Evolutionary conservation across 2,329 filamentous ascomycete genomes (phyloP).

Genomic region (Colletotrichum melonis): DNA sequence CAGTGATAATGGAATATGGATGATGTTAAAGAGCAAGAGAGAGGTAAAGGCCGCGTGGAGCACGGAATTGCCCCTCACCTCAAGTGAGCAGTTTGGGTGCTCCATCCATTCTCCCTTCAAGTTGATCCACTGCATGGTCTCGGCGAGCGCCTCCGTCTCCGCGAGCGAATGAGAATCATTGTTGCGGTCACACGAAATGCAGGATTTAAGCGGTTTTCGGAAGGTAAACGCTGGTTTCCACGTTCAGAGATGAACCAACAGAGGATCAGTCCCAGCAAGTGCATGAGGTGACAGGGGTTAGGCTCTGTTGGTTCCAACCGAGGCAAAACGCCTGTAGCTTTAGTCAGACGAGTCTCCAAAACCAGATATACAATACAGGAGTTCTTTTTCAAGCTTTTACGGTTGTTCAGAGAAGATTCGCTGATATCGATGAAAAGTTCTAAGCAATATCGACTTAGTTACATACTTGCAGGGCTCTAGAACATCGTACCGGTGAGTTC

Average conservation of each 20-base stretch:
- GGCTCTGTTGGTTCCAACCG: neutral
- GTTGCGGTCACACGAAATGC: neutral
- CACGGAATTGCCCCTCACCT: neutral
- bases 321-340: neutral
- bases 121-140: neutral
- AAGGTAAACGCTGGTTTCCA: neutral
- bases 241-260: neutral
- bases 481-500: neutral
- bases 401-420: too few species aligned
- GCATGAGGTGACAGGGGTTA: neutral
- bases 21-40: neutral
- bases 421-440: too few species aligned
- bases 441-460: neutral
- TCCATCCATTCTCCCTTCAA: neutral
- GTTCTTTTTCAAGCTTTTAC: neutral
- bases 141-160: neutral
- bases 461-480: neutral
- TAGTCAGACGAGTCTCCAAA: neutral
- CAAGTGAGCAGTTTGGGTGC: neutral
- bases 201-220: neutral
- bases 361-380: neutral
- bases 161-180: neutral
- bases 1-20: neutral
- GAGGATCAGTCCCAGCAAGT: neutral
- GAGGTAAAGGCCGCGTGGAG: neutral